Evolutionary conservation across 345 rosid species (phyloP), one percentile per base, ranked within the genome.

Genomic region (Arabidopsis suecica): DNA sequence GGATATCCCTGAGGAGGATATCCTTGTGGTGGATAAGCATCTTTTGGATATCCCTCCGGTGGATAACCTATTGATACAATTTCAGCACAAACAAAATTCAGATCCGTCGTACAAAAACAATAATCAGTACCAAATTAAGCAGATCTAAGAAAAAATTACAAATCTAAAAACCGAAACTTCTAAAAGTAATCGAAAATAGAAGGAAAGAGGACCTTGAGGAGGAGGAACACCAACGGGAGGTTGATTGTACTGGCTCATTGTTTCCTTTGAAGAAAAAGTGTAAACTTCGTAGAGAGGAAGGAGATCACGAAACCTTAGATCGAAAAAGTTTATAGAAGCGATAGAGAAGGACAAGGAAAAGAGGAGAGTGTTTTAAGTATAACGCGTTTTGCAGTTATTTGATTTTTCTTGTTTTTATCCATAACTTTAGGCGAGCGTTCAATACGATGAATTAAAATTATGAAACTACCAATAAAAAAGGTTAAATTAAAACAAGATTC

Each of bases 141-240:
- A 59, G 77, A 78, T 78, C 81, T 65, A 59, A 47, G 1, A 47
- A 18, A 58, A 14, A 1, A 11, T 42, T 0, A 61, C 34, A 40
- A 53, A 12, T 61, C 0, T 11, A 61, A 6, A 11, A 3, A 61
- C 3, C 9, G 16, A 54, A 7, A 48, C 3, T 2, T 37, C 9
- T 10, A 50, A 33, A 61, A 16, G 18, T 16, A 16, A 28, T 25
- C 18, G 18, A 64, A 22, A 50, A 0, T 0, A 3, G 13, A 2
- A 38, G 28, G 28, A 37, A 28, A 18, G 7, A 4, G 6, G 22
- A 93, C 96, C 98, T 89, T 93, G 98, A 69, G 92, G 89, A 71
- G 97, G 98, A 61, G 98, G 98, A 56, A 85, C 96, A 9, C 98
- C 97, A 1, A 93, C 93, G 13, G 98, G 98, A 20, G 88, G 92